Base-by-base conservation (phyloP, 345 rosid species). In the Nephelium lappaceum region DNA sequence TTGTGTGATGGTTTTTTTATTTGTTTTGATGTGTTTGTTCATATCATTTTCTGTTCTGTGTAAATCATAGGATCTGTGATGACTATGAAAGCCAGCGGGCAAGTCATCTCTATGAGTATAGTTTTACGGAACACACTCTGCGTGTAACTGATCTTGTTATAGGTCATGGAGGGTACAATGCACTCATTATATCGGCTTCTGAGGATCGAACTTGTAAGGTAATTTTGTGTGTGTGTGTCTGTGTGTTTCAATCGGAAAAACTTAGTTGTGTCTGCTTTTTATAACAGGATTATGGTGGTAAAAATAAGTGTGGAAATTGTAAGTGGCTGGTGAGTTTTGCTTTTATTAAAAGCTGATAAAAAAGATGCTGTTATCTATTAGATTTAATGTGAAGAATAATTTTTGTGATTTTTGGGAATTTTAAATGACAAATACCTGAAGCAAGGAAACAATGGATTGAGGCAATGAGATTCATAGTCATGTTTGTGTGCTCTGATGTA, bases 121-220 rank as follows among this genome's bases (percentile, higher is more conserved):
- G 83, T 86, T 89, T 94, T 81, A 76, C 82, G 3, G 91, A 82
- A 83, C 94, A 93, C 79, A 85, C 84, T 38, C 74, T 87, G 85
- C 49, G 83, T 57, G 83, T 95, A 19, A 95, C 91, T 31, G 97
- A 95, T 78, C 68, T 91, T 67, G 90, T 82, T n/a, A 41, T 78
- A 3, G 98, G 96, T 39, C 85, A 84, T 81, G 95, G 98, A 61
- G 95, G 94, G 76, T 79, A 84, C 77, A 91, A 88, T 88, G 91
- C 96, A 23, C 70, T 87, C 77, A 83, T 92, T n/a, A 83, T 92
- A 69, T 89, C 99, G 23, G 91, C 99, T 78, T 95, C 99, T 6
- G 93, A 87, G 83, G 98, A 92, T 74, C 80, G 89, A 73, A 92
- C 95, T 1, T 95, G 98, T 84, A 95, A 95, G 94, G 99, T 87